Evolutionary conservation across 371 early-diverging fungal species (phyloP), one percentile per base, ranked within the genome.

Genomic region (Zancudomyces culisetae): DNA sequence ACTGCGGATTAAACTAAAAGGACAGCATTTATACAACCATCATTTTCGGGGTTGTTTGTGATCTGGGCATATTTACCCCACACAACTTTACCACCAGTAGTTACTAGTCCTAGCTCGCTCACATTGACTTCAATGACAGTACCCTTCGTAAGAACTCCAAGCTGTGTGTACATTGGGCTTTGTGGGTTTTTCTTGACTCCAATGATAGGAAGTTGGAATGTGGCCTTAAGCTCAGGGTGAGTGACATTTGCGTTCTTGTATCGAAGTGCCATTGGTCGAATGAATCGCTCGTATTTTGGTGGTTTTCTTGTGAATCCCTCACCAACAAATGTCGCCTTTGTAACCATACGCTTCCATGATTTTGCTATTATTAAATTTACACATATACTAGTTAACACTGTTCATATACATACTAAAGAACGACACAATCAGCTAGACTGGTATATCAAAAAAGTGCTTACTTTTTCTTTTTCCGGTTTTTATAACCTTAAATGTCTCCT

Each of bases 41-140:
- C 97, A 69, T 88, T 83, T 71, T 94, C 93, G 27, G 90, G 90
- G 62, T 85, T 81, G 64, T 86, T 87, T 51, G 86, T 86, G 54
- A 87, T 62, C 75, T 99, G 99, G 18, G 97, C 95, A 71, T 98
- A 98, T 75, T 98, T 99, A 60, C 99, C 99, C 99, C 99, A 99
- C 19, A 98, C 94, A 54, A 99, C 96, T 73, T 98, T 97, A 55
- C 99, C 99, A 62, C 83, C 78, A 39, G 90, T 90, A 43, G 98
- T 96, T 21, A 99, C 98, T 45, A 99, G 73, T 53, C 99, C 99
- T 53, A 99, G 75, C 69, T 98, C 99, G 58, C 86, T 83, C 2
- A 98, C 94, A 71, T 97, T 94, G 53, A 86, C 96, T 75, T 99
- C 99, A 49, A 99, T 82, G 48, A 99, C 85, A 4, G 98, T 98